Conservation (phyloP, 306 rosid species). For the Trichosanthes cucumerina region DNA sequence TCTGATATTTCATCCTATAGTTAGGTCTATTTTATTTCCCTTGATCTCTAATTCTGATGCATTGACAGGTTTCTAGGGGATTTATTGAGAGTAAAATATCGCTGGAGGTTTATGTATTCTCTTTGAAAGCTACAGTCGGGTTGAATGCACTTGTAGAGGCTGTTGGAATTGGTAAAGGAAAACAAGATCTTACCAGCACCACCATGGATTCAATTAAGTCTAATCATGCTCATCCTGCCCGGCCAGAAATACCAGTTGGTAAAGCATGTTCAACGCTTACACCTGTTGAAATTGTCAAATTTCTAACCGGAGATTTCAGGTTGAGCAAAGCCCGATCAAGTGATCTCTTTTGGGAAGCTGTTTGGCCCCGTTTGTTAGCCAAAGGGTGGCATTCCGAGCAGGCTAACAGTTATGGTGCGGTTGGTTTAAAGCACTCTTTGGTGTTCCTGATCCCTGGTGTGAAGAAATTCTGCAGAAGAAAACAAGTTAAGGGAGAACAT, state of each 20-base stretch:
- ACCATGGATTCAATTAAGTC: constrained; percentile 38
- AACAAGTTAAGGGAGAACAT: constrained; percentile 64
- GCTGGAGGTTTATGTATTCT: constrained; percentile 59
- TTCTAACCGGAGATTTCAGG: constrained; percentile 75
- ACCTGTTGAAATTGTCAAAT: constrained; percentile 49
- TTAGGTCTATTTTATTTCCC: neutral
- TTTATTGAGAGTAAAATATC: constrained; percentile 55
- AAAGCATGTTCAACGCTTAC: constrained; percentile 73
- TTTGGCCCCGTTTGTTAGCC: constrained; percentile 95
- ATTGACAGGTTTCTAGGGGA: constrained; percentile 52
- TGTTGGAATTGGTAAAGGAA: constrained; percentile 77
- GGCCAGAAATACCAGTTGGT: constrained; percentile 77
- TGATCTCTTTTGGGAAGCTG: constrained; percentile 96
- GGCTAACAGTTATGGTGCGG: constrained; percentile 38
- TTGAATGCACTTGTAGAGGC: constrained; percentile 66
- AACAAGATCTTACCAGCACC: constrained; percentile 65
- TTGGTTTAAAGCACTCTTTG: constrained; percentile 43
- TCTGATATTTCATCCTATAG: neutral
- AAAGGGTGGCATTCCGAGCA: constrained; percentile 99
- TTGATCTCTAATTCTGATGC: constrained; percentile 14
- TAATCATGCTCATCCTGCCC: constrained; percentile 37
- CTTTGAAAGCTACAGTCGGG: constrained; percentile 54
- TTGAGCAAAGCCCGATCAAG: constrained; percentile 82
- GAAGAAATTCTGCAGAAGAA: constrained; percentile 60
- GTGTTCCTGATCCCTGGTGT: constrained; percentile 84